Conservation (phyloP, 192 early-diverging fungal genomes). For the Backusella tuberculispora region DNA sequence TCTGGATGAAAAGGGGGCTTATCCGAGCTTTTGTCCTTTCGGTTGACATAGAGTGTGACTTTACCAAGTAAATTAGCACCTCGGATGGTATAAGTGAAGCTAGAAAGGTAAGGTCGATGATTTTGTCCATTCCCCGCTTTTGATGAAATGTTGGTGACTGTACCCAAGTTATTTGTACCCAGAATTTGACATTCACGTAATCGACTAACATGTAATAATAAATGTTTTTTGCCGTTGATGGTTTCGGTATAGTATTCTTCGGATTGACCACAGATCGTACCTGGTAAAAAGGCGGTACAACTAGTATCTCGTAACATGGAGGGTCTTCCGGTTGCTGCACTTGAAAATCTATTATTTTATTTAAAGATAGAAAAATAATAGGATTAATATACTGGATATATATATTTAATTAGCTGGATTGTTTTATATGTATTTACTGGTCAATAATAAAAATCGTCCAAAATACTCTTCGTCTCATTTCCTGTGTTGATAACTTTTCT, state of each 20-base stretch:
- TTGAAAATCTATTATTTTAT: slow-evolving; percentile 33
- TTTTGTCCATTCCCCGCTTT: slow-evolving; percentile 61
- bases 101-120: slow-evolving; percentile 76
- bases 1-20: slow-evolving; percentile 43
- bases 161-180: not conserved
- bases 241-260: slow-evolving; percentile 20
- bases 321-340: slow-evolving; percentile 52
- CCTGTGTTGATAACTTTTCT: slow-evolving; percentile 49
- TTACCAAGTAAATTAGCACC: slow-evolving; percentile 48
- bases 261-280: not conserved
- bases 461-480: slow-evolving; percentile 54
- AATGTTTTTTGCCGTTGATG: not conserved
- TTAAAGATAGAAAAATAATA: not conserved
- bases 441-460: slow-evolving; percentile 58
- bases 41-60: slow-evolving; percentile 49
- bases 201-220: not conserved
- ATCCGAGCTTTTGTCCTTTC: slow-evolving; percentile 39
- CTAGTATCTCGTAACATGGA: slow-evolving; percentile 51
- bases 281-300: slow-evolving; percentile 53
- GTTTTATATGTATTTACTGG: slow-evolving; percentile 37
- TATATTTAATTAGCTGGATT: no score
- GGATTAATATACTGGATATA: no score
- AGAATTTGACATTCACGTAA: not conserved
- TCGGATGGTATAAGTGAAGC: slow-evolving; percentile 50
- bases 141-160: not conserved